Conservation (phyloP, 2,329 filamentous ascomycete species). For the Talaromyces sp. region DNA sequence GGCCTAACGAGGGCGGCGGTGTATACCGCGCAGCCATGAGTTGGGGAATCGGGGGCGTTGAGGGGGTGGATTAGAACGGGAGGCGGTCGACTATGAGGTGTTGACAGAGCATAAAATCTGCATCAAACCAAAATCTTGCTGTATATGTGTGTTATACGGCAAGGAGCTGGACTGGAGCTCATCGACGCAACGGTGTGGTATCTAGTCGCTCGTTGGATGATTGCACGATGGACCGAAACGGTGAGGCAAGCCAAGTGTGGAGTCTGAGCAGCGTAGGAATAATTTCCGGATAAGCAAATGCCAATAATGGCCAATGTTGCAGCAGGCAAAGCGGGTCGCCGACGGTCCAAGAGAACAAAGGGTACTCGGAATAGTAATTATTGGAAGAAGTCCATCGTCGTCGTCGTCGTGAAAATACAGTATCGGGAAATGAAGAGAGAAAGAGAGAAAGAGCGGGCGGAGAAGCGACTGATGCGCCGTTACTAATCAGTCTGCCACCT, state of each 20-base stretch:
- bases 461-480: background rate
- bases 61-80: background rate
- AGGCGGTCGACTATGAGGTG: background rate
- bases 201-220: background rate
- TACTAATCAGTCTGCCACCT: slow-evolving; percentile 5
- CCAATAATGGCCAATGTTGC: background rate
- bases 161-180: slow-evolving; percentile 5
- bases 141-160: background rate
- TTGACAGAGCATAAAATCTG: background rate
- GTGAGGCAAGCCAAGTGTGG: slow-evolving; percentile 10
- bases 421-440: background rate
- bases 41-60: background rate
- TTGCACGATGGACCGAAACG: background rate
- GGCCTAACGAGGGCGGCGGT: slow-evolving; percentile 25
- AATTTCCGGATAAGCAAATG: slow-evolving; percentile 11
- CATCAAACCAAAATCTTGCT: slow-evolving; percentile 1
- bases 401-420: background rate
- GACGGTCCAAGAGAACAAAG: background rate
- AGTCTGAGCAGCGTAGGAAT: slow-evolving; percentile 5
- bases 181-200: background rate
- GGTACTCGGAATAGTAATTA: background rate
- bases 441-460: background rate
- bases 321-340: background rate
- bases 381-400: background rate
- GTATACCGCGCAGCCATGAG: slow-evolving; percentile 20